Percentiles rank a stretch among this genome's conserved stretches.
Conservation (phyloP, 352 stramenopile species). For the Phytophthora nicotianae region DNA sequence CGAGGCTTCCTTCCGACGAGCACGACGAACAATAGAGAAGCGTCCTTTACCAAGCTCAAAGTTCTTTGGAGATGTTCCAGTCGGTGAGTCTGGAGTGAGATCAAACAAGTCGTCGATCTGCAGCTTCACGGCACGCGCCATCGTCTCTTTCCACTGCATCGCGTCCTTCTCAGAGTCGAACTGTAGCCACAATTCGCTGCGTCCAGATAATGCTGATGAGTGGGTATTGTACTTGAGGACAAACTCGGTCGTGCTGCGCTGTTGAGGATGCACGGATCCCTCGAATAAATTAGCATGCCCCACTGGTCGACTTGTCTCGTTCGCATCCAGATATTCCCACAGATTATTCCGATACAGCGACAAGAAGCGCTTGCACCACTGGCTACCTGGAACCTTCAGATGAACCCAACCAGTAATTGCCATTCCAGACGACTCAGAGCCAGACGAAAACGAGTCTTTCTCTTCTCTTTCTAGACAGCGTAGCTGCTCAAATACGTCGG, state of each 20-base stretch:
- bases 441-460: constrained; percentile 25
- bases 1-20: constrained; percentile 39
- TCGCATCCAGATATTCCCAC: constrained; percentile 78
- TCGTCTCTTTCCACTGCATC: constrained; percentile 1
- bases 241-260: constrained; percentile 58
- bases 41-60: constrained; percentile 85
- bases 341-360: constrained; percentile 77
- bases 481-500: constrained; percentile 62
- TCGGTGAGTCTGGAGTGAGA: constrained; percentile 52
- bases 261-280: constrained; percentile 56
- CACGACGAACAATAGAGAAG: constrained; percentile 75
- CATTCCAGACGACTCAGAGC: constrained; percentile 21
- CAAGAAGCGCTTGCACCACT: constrained; percentile 75
- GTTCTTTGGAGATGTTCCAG: constrained; percentile 38
- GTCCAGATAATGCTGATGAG: constrained; percentile 49
- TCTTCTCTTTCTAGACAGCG: constrained; percentile 35
- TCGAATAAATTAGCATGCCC: constrained; percentile 81
- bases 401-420: constrained; percentile 56
- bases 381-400: constrained; percentile 62
- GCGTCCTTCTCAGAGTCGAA: constrained; percentile 58
- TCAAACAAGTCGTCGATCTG: constrained; percentile 77
- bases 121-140: constrained; percentile 32
- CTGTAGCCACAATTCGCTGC: constrained; percentile 69
- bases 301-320: constrained; percentile 60
- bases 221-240: constrained; percentile 63